Evolutionary conservation across 176 grass and related monocot species (phyloP), one percentile per base, ranked within the genome.

Genomic region (Phyllostachys edulis): DNA sequence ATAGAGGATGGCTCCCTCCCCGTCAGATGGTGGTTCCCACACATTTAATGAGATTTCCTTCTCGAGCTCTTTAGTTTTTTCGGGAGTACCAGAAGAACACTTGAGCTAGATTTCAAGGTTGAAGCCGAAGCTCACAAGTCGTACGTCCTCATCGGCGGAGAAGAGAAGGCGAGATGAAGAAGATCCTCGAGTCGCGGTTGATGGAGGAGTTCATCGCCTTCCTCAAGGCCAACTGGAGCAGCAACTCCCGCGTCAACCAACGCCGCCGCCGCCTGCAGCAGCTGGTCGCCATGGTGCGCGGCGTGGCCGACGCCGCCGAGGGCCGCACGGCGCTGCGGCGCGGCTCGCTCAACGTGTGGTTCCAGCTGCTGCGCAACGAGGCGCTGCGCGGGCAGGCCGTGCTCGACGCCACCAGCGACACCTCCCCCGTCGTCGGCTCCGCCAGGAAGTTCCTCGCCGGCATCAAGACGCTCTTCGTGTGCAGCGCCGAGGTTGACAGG

Each of bases 401-500:
- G 44, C 77, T 80, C 27, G 62, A 80, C 54, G 55, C 24, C 41
- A 4, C 29, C 51, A 6, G 18, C 51, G 73, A 75, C 51, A 10
- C 73, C 29, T 74, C 60, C 13, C 46, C 60, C 13, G 64, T 85
- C 45, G 71, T 74, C 0, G 52, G 83, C 1, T 78, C 84, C 1
- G 41, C 84, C 27, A 45, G 57, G 40, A 36, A 24, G 27, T 79
- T 85, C 65, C 75, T 85, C 5, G 65, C 66, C 0, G 84, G 76
- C 0, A 23, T 86, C 42, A 50, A 1, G 44, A 6, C 67, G 4
- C 56, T 86, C 32, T 51, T 86, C 76, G 67, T 41, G 10, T 52
- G 67, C 76, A 72, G 56, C 84, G 67, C 56, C 15, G 84, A 80
- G 84, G 76, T 86, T 3, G 67, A 86, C 67, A 67, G 84, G 32